Base-by-base conservation (phyloP, 768 basidiomycete genomes). In the Termitomyces sp. region DNA sequence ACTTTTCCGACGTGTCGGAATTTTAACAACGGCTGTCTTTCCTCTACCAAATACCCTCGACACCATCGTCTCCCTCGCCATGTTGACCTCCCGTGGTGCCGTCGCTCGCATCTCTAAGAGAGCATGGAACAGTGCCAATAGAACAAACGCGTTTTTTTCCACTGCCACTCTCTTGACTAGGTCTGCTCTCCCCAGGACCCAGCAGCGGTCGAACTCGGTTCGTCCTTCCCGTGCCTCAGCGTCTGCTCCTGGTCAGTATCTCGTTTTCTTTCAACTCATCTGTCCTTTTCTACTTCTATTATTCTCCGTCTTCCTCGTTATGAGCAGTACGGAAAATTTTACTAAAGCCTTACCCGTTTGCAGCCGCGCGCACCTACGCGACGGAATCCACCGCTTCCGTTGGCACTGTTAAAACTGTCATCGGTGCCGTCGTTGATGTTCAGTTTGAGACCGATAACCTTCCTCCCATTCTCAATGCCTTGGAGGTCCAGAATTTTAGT, bases 371-470 rank as follows among this genome's bases (percentile, higher is more conserved):
- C 71, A 76, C 85, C 50, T 96, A 95, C 81, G 95, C 95, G 61
- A 94, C 94, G 54, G 94, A 96, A 73, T 83, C 90, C 58, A 87
- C 84, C 78, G 73, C 66, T 63, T 72, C 80, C 54, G 75, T 81
- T 66, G 95, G 95, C 65, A 76, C 82, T 46, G 91, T 98, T 69
- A 97, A 98, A 82, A 95, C 94, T 66, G 95, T 99, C 82, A 99
- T 99, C 75, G 97, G 97, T 89, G 96, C 97, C 77, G 97, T 99
- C 77, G 97, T 99, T 70, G 97, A 99, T 72, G 97, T 99, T 65
- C 94, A 98, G 76, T 98, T 98, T 70, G 95, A 96, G 65, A 85
- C 86, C 50, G 95, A 96, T 64, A 80, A 86, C 78, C 89, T 98
- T 42, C 97, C 97, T 50, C 91, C 95, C 63, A 98, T 99, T 74